Evolutionary conservation across 192 early-diverging fungal genomes (phyloP).

Genomic region (Backusella liffmaniae): DNA sequence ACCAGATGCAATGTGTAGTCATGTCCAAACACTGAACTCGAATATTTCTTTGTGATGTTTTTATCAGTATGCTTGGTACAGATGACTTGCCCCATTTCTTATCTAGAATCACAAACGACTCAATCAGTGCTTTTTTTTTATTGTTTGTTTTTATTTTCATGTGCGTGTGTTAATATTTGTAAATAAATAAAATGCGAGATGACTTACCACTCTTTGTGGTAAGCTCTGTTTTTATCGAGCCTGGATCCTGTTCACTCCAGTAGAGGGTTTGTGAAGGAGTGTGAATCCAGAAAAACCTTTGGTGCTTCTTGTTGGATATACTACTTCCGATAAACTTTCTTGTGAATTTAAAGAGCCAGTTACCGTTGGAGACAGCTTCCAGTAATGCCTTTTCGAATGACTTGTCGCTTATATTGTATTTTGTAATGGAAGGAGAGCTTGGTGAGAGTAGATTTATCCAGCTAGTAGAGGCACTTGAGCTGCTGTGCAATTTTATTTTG

Average conservation of each 20-base stretch:
- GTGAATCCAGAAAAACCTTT: conserved; percentile 79
- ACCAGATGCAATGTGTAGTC: conserved; percentile 69
- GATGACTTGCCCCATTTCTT: conserved; percentile 36
- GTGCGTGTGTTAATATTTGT: background rate
- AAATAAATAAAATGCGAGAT: background rate
- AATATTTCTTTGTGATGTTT: conserved; percentile 64
- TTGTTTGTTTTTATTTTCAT: background rate
- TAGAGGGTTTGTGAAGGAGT: conserved; percentile 75
- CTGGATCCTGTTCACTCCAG: conserved; percentile 70
- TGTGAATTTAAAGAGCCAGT: conserved; percentile 73
- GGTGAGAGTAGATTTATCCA: background rate
- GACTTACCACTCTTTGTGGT: conserved; percentile 50
- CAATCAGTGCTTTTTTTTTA: conserved; percentile 15
- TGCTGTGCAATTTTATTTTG: background rate
- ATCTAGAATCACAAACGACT: conserved; percentile 23
- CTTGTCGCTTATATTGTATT: background rate
- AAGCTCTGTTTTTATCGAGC: conserved; percentile 33
- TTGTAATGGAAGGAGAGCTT: background rate
- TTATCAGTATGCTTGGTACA: conserved; percentile 60
- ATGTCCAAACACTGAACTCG: conserved; percentile 65
- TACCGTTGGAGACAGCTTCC: conserved; percentile 35
- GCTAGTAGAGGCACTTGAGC: background rate
- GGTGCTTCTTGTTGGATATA: conserved; percentile 57
- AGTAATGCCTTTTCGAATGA: background rate
- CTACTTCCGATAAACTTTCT: conserved; percentile 44